Percentiles rank a stretch among this genome's conserved stretches.
phyloP scores from a whole-genome alignment of 345 rosid species.

The Sonneratia caseolaris region DNA sequence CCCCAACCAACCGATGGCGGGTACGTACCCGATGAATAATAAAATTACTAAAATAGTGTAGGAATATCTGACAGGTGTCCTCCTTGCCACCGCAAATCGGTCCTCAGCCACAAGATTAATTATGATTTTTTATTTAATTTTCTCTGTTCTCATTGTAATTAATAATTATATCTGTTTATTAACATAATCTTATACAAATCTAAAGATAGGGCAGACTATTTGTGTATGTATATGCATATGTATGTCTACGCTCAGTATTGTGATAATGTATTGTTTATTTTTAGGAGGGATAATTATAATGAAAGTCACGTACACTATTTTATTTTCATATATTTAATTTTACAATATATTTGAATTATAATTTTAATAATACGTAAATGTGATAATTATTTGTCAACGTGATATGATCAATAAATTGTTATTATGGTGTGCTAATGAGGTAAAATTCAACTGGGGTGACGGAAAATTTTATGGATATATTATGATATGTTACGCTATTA shows the following conservation, averaged over 20 bases:
- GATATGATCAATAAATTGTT: too few species aligned
- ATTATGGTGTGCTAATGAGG: too few species aligned
- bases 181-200: background rate
- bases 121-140: background rate
- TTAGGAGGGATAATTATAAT: too few species aligned
- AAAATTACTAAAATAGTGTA: background rate
- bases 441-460: too few species aligned
- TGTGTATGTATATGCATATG: background rate
- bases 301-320: too few species aligned
- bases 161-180: conserved; percentile 1
- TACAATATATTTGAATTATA: background rate
- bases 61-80: conserved; percentile 21
- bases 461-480: too few species aligned
- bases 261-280: too few species aligned
- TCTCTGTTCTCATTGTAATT: background rate
- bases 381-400: too few species aligned
- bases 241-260: too few species aligned
- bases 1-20: background rate
- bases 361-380: too few species aligned
- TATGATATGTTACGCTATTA: too few species aligned
- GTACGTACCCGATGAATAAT: background rate
- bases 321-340: background rate
- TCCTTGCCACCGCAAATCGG: conserved; percentile 25
- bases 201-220: background rate
- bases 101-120: conserved; percentile 27